These are phyloP conservation scores for Inosperma sp. DNA, from an alignment of 768 basidiomycete genomes.

Conservation along the genomic window DNA sequence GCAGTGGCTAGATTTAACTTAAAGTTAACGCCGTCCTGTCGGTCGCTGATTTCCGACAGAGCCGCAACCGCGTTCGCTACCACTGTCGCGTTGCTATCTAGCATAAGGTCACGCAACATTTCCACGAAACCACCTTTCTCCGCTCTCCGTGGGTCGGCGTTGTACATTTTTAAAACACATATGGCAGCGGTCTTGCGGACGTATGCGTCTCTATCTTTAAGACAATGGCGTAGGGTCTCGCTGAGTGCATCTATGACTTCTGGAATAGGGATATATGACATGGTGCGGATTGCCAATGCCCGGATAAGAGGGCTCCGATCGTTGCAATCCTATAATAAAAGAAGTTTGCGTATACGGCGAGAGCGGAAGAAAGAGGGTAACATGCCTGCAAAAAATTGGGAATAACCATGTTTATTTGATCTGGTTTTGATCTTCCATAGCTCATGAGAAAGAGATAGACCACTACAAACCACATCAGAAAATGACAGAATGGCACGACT, in stretches of 20 bases:
- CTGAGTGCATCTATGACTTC: conserved; percentile 78
- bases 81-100: conserved; percentile 93
- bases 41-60: conserved; percentile 92
- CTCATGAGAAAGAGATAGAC: conserved; percentile 97
- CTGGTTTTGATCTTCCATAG: conserved; percentile 91
- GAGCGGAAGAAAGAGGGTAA: conserved; percentile 11
- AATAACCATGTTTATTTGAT: conserved; percentile 89
- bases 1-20: conserved; percentile 83
- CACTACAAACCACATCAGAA: conserved; percentile 50
- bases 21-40: conserved; percentile 91
- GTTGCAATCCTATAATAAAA: conserved; percentile 71
- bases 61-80: conserved; percentile 97
- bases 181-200: conserved; percentile 98
- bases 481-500: conserved; percentile 3
- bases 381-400: conserved; percentile 83
- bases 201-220: conserved; percentile 94
- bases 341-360: not conserved
- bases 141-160: conserved; percentile 79
- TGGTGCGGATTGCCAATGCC: conserved; percentile 94
- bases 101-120: conserved; percentile 84
- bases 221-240: conserved; percentile 87
- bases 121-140: conserved; percentile 91
- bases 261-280: conserved; percentile 97
- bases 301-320: conserved; percentile 96
- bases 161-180: conserved; percentile 93